Conservation (phyloP, 257 asterid genomes). For the Salvia splendens region DNA sequence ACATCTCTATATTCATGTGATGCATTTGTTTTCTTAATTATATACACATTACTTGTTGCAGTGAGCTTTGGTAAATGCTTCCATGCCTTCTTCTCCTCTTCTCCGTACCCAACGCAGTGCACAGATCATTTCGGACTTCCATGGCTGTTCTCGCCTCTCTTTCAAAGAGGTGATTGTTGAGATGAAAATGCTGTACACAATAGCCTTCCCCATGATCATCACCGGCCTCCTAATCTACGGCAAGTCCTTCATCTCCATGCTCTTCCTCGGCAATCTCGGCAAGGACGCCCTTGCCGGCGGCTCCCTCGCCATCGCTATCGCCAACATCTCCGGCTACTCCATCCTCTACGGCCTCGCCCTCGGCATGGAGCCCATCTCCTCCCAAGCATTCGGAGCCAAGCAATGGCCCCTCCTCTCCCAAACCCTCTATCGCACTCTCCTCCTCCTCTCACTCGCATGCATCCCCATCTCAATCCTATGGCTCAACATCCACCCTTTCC, state of each 20-base stretch:
- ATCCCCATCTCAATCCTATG: conserved; percentile 66
- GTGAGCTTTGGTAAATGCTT: too few relatives aligned
- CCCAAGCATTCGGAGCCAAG: conserved; percentile 78
- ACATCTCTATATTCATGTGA: too few relatives aligned
- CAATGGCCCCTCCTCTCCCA: conserved; percentile 53
- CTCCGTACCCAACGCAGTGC: too few relatives aligned
- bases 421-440: conserved; percentile 57
- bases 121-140: too few relatives aligned
- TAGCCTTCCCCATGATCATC: conserved; percentile 70
- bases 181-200: conserved; percentile 54
- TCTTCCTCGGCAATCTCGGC: conserved; percentile 68
- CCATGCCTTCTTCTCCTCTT: too few relatives aligned
- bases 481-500: conserved; percentile 59
- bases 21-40: too few relatives aligned
- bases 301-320: conserved; percentile 64
- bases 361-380: conserved; percentile 72
- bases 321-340: conserved; percentile 77
- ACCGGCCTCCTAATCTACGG: conserved; percentile 60
- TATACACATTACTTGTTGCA: too few relatives aligned
- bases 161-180: conserved; percentile 45
- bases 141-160: not conserved
- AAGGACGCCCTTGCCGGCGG: conserved; percentile 74
- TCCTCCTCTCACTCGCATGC: conserved; percentile 47
- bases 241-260: conserved; percentile 62
- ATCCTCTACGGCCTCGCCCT: conserved; percentile 65